A percentile compares a stretch with the other conserved stretches of the same genome.
phyloP scores from a whole-genome alignment of 768 basidiomycete genomes.

The Coprinopsis strossmayeri region DNA sequence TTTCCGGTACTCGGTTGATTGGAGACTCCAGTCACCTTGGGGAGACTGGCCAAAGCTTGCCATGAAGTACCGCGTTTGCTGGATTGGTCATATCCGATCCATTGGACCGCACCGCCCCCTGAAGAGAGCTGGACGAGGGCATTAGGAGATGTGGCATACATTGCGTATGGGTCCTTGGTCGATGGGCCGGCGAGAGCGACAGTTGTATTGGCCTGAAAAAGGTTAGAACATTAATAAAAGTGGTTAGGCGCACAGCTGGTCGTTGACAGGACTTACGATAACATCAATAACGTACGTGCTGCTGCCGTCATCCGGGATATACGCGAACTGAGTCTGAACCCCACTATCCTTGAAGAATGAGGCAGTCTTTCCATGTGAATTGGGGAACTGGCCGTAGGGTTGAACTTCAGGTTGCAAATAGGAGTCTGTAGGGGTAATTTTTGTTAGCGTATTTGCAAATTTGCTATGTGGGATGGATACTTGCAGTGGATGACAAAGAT shows the following conservation, averaged over 20 bases:
- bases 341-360: conserved; percentile 58
- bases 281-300: conserved; percentile 68
- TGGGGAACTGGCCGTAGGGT: conserved; percentile 62
- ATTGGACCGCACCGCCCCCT: conserved; percentile 46
- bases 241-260: not conserved
- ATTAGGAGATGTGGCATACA: conserved; percentile 55
- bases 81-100: conserved; percentile 49
- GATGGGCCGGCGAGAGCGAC: conserved; percentile 52
- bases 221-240: too few relatives aligned
- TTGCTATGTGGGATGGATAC: conserved; percentile 16
- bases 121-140: conserved; percentile 66
- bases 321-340: conserved; percentile 70
- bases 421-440: conserved; percentile 35
- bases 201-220: conserved; percentile 69
- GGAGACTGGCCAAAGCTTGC: not conserved
- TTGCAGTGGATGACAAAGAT: conserved; percentile 76
- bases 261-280: conserved; percentile 30
- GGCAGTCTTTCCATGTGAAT: conserved; percentile 58
- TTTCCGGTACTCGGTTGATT: not conserved
- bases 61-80: conserved; percentile 13
- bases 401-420: conserved; percentile 64
- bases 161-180: conserved; percentile 50
- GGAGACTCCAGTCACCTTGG: not conserved
- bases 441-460: not conserved
- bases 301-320: conserved; percentile 68